Evolutionary conservation across 225 moss, liverwort and hornwort genomes (phyloP).

Genomic region (Neckera pumila): DNA sequence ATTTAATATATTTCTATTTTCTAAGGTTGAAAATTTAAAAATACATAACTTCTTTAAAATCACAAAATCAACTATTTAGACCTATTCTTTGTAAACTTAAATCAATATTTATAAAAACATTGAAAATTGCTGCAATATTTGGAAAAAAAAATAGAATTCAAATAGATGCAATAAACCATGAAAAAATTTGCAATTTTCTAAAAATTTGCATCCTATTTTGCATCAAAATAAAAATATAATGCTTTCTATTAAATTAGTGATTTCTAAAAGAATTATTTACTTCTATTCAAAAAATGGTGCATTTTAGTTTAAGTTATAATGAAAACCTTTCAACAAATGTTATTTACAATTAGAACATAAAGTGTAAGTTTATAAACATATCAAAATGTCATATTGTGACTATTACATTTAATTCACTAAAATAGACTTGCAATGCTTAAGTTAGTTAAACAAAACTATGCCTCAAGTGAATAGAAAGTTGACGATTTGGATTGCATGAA

Average conservation of each 20-base stretch:
- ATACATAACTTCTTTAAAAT: neutral
- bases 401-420: neutral
- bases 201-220: neutral
- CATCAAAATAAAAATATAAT: neutral
- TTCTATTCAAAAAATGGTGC: neutral
- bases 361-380: neutral
- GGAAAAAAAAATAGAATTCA: no score
- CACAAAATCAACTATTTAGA: neutral
- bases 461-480: neutral
- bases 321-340: neutral
- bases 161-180: neutral
- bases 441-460: neutral
- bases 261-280: neutral
- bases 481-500: neutral
- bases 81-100: no score
- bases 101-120: neutral
- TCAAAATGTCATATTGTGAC: neutral
- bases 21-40: neutral
- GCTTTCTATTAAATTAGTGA: neutral
- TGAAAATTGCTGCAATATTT: no score
- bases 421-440: rapidly evolving
- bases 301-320: neutral
- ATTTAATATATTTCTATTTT: neutral
- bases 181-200: neutral
- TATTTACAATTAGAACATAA: no score